Evolutionary conservation across 1,284 basidiomycete species (phyloP), one percentile per base, ranked within the genome.

Genomic region (Pseudozyma sp.): DNA sequence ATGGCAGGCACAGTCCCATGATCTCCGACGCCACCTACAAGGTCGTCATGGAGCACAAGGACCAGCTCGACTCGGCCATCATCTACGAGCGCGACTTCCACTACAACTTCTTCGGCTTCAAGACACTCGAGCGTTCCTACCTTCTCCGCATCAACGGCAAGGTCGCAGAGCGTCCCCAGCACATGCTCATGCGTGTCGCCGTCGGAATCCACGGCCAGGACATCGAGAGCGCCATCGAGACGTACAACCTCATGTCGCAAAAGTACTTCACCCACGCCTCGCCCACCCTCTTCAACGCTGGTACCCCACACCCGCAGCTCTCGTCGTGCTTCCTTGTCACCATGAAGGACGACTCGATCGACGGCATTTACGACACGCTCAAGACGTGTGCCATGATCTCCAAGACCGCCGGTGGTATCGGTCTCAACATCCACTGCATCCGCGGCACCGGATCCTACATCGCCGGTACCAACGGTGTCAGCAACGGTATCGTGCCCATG

Each of bases 341-440:
- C 82, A 98, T 99, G 95, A 95, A 95, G 86, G 95, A 98, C 43
- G 97, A 99, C 86, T 97, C 94, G 8, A 99, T 99, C 74, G 97
- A 99, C 79, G 97, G 96, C 44, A 99, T 99, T 85, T 99, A 99
- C 86, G 95, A 98, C 84, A 99, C 96, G 0, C 89, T 99, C 80
- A 99, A 97, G 88, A 93, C 90, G 68, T 99, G 97, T 84, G 97
- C 97, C 3, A 95, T 97, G 92, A 99, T 99, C 85, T 96, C 94
- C 84, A 99, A 99, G 88, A 97, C 94, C 29, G 97, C 97, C 42
- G 96, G 96, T 81, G 97, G 96, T 77, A 98, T 99, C 83, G 97
- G 97, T 72, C 87, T 99, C 67, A 94, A 89, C 86, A 97, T 99
- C 77, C 95, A 98, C 87, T 92, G 92, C 86, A 98, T 99, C 80